Evolutionary conservation across 306 rosid genomes (phyloP), one percentile per base, ranked within the genome.

Genomic region (Casuarina cunninghamiana): DNA sequence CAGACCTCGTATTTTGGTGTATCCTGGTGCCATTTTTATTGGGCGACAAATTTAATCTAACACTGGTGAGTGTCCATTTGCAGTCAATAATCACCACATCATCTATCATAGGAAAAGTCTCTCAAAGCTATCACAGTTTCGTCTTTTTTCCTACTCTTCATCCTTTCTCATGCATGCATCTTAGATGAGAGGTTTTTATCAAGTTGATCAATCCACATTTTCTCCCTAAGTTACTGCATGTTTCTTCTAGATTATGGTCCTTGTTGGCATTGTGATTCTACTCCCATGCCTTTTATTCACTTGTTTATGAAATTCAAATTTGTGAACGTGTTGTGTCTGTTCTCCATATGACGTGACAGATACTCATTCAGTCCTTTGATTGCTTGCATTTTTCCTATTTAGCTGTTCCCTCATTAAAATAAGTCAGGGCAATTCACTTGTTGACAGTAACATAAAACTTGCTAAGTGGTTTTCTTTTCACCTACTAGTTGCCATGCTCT

Each of bases 1-100:
- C 98, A 5, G 98, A 93, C 67, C 17, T 90, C 11, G 93, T 93
- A 45, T 93, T 91, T 75, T 93, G 98, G 98, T 79, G 92, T 53
- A 76, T 93, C 55, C 91, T 93, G 61, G 83, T 90, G 19, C 98
- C 98, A 53, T 90, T 93, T 79, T 44, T 91, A 67, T 84, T 85
- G 3, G 84, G 76, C 66, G 21, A 91, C 32, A 26, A 26, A 26
- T 84, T 90, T 42, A 79, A 74, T 44, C 85, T 94, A 41, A 88
- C 86, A 86, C 10, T 62, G 96, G 98, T 91, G 69, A 77, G 90
- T 70, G 6, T 38, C 71, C 71, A 71, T 68, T 73, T 11, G 55
- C 42, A 32, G 21, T 26, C 32, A 26, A 26, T 26, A 26, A 26
- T 26, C 32, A 26, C 32, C 32, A 26, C 32, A 26, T 26, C 0